Evolutionary conservation across 1,284 basidiomycete genomes (phyloP).

Genomic region (Naganishia cerealis): DNA sequence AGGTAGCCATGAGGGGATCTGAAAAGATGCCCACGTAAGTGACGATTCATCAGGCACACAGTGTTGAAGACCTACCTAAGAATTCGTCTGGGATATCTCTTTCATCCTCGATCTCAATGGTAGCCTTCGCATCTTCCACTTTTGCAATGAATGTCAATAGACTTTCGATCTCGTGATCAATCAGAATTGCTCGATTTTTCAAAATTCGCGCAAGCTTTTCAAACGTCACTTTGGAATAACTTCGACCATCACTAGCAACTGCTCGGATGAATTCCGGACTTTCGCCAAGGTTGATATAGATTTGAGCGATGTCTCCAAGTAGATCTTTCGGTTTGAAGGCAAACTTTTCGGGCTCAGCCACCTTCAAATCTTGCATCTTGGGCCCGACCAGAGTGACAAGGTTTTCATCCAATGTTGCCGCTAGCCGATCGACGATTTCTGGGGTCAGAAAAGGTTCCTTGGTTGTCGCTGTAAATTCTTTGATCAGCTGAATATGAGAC

Average conservation of each 20-base stretch:
- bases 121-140: slow-evolving; percentile 78
- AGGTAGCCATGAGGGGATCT: slow-evolving; percentile 89
- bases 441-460: slow-evolving; percentile 91
- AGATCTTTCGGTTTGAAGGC: slow-evolving; percentile 83
- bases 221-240: slow-evolving; percentile 83
- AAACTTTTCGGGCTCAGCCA: slow-evolving; percentile 84
- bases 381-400: slow-evolving; percentile 86
- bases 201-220: slow-evolving; percentile 75
- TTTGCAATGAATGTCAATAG: slow-evolving; percentile 72
- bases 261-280: slow-evolving; percentile 79
- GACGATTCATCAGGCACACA: slow-evolving; percentile 2
- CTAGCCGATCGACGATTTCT: slow-evolving; percentile 92
- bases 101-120: slow-evolving; percentile 79
- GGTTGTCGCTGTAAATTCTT: slow-evolving; percentile 87
- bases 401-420: slow-evolving; percentile 87
- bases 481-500: slow-evolving; percentile 83
- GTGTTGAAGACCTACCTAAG: slow-evolving; percentile 63
- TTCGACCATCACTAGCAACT: slow-evolving; percentile 88
- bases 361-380: slow-evolving; percentile 68
- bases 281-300: slow-evolving; percentile 85
- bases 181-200: slow-evolving; percentile 69
- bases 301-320: slow-evolving; percentile 82
- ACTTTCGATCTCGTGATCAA: slow-evolving; percentile 73
- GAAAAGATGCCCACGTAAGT: slow-evolving; percentile 37
- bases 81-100: slow-evolving; percentile 95